Evolutionary conservation across 345 rosid genomes (phyloP), one percentile per base, ranked within the genome.

Genomic region (Crucihimalaya himalaica): DNA sequence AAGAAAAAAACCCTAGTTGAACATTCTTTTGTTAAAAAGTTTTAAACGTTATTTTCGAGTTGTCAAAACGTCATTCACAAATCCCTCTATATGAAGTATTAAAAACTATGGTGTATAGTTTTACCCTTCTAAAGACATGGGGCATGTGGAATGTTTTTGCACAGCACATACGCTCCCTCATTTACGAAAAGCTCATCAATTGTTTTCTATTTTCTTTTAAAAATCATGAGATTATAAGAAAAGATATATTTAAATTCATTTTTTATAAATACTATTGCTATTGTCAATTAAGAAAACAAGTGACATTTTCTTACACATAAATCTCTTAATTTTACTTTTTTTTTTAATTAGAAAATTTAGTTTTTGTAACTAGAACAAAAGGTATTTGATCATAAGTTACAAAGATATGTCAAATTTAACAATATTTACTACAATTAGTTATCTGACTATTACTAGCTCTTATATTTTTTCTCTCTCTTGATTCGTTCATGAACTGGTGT

Each of bases 121-220:
- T 63, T 54, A 0, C 34, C 28, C 59, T 63, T 63, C 10, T 13
- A 64, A 63, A 73, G 71, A 64, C 77, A 63, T 12, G 19, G 5
- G 1, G 8, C 77, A 73, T 73, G 77, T 73, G 77, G 65, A 73
- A 45, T 73, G 71, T 72, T 73, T 45, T 45, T 55, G 31, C 47
- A 64, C 71, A 55, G 71, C 77, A 64, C 65, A 73, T 64, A n/a
- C 40, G 19, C 50, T 32, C 58, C 71, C 50, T 23, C 56, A 16
- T 23, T 55, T 23, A 57, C 77, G 50, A 54, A 32, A 73, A 64
- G 71, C 31, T 55, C 50, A 64, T 45, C 48, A 23, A 45, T 18
- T 72, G 34, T 63, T 53, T 34, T 28, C 10, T 51, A 14, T 8
- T n/a, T 37, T 48, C 27, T 20, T 45, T 20, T 2, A 9, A 23